These are phyloP conservation scores for Pseudogymnoascus sp. DNA, from an alignment of 2,329 filamentous ascomycete genomes.

Conservation along the genomic window DNA sequence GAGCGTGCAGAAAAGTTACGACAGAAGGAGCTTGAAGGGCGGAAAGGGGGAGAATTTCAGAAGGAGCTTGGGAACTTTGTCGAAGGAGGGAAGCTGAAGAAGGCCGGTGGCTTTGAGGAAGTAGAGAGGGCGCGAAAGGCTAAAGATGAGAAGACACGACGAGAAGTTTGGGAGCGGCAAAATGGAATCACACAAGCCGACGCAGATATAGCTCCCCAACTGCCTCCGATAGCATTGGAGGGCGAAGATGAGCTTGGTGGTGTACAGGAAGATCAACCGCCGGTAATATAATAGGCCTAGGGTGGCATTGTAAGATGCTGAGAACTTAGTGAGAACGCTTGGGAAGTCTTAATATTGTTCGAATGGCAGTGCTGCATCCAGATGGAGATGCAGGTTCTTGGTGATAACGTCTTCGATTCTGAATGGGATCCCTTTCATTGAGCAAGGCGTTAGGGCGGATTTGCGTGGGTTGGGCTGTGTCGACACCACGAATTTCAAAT, in stretches of 20 bases:
- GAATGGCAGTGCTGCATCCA: not conserved
- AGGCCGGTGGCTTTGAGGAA: slow-evolving; percentile 91
- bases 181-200: slow-evolving; percentile 37
- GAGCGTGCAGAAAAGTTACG: slow-evolving; percentile 90
- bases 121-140: slow-evolving; percentile 74
- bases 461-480: not conserved
- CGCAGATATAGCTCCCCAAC: not conserved
- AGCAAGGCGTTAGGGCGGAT: not conserved
- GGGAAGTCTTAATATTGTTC: slow-evolving; percentile 3
- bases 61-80: slow-evolving; percentile 82
- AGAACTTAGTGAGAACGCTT: not conserved
- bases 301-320: not conserved
- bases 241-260: slow-evolving; percentile 7
- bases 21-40: slow-evolving; percentile 76
- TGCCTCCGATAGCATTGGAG: not conserved
- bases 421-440: not conserved
- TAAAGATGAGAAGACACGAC: slow-evolving; percentile 79
- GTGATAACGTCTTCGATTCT: not conserved
- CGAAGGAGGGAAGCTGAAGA: slow-evolving; percentile 84
- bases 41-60: slow-evolving; percentile 64
- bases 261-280: not conserved
- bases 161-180: slow-evolving; percentile 65
- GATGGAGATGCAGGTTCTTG: not conserved
- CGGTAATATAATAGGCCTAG: not conserved
- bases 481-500: not conserved